These are phyloP conservation scores for Nectriaceae sp. DNA, from an alignment of 2,329 filamentous ascomycete genomes.

Conservation along the genomic window DNA sequence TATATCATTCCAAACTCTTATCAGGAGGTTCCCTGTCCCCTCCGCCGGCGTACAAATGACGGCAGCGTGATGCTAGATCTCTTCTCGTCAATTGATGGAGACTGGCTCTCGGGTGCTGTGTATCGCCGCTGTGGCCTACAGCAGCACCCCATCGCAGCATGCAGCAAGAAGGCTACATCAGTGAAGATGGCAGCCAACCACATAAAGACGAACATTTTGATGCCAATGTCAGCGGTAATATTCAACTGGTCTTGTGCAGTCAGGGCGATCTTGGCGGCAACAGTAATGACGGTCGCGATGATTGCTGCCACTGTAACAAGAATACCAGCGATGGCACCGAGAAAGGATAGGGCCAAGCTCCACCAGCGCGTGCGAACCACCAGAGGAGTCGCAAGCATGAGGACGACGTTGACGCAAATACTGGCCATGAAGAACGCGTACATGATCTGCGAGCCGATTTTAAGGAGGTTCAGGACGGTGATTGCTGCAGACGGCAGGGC, in stretches of 20 bases:
- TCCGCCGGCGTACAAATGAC: slow-evolving; percentile 32
- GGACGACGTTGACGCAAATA: slow-evolving; percentile 68
- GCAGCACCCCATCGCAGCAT: slow-evolving; percentile 78
- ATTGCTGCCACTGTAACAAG: slow-evolving; percentile 69
- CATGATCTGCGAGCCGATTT: slow-evolving; percentile 79
- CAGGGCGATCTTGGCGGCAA: slow-evolving; percentile 79
- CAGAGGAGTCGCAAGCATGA: slow-evolving; percentile 67
- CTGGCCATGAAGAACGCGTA: slow-evolving; percentile 82
- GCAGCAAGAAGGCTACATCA: slow-evolving; percentile 70
- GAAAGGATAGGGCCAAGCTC: slow-evolving; percentile 66
- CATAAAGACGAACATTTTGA: slow-evolving; percentile 82
- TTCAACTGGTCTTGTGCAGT: slow-evolving; percentile 73
- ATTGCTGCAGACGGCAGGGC: slow-evolving; percentile 74
- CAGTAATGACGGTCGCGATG: slow-evolving; percentile 81
- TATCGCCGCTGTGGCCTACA: slow-evolving; percentile 44
- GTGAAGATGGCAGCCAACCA: slow-evolving; percentile 75
- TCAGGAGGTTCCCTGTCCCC: slow-evolving; percentile 14
- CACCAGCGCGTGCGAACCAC: slow-evolving; percentile 59
- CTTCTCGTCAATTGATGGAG: slow-evolving; percentile 23
- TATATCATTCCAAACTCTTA: no score
- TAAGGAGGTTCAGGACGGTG: slow-evolving; percentile 73
- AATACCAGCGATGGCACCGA: slow-evolving; percentile 68
- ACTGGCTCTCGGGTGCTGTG: slow-evolving; percentile 4
- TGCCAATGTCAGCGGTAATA: slow-evolving; percentile 70
- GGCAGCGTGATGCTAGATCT: slow-evolving; percentile 22